Evolutionary conservation across 345 rosid genomes (phyloP), one percentile per base, ranked within the genome.

Genomic region (Gynandropsis gynandra): DNA sequence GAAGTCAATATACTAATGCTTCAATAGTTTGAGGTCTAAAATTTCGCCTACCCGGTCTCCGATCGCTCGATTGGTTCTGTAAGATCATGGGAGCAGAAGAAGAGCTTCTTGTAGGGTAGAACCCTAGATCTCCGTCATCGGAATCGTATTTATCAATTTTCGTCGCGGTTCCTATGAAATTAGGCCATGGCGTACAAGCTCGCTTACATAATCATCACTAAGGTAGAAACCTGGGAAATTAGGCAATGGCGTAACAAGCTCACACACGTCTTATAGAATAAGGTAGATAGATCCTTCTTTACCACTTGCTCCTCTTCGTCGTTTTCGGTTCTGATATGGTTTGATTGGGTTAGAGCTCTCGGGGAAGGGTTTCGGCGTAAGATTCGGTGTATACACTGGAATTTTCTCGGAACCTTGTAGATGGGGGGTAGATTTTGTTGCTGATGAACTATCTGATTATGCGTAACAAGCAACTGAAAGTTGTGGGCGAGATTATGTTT

Each of bases 121-220:
- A 95, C 78, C 95, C 97, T 61, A 83, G 94, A 83, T 88, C 95
- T 64, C 85, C 88, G 10, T 64, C 83, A 5, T 82, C 90, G 42
- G 81, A 61, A 50, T 87, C 87, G 15, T 85, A 56, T 58, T 54
- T 92, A 4, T 80, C 81, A 4, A 94, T 81, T 37, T 83, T 90
- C 36, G 97, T 92, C 54, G 69, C 83, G 21, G 99, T 88, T 78
- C 99, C 99, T 32, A 97, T 88, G 33, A 92, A 92, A 78, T 79
- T 92, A 64, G 98, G 95, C 59, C 87, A 80, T 67, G 98, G 94
- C 77, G 98, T 92, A 10, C 95, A 92, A 77, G 68, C 95, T 58
- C 74, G 87, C 98, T 15, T 92, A 88, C 69, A 76, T 97, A 59
- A 90, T 92, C 52, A 73, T 82, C 80, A 85, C 94, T 63, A 92